phyloP scores from a whole-genome alignment of 2,329 filamentous ascomycete species.

The Fusarium humuli region DNA sequence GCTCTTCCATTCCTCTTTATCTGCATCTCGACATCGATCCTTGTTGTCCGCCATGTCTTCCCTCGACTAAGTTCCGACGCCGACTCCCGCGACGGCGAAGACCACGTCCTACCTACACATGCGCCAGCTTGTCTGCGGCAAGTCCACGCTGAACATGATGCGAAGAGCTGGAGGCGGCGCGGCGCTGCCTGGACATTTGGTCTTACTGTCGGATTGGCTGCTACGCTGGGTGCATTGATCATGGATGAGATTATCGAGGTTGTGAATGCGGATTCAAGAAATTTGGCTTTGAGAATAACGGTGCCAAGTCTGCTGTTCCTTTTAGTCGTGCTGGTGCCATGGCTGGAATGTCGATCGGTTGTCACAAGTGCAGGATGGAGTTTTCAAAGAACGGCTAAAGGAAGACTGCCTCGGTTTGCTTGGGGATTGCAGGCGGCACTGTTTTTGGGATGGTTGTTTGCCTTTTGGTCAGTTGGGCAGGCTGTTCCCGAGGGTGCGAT shows the following conservation, averaged over 20 bases:
- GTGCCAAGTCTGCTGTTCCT: slow-evolving; percentile 78
- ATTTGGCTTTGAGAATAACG: slow-evolving; percentile 74
- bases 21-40: slow-evolving; percentile 70
- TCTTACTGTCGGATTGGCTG: slow-evolving; percentile 79
- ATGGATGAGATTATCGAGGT: slow-evolving; percentile 86
- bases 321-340: slow-evolving; percentile 80
- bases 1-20: slow-evolving; percentile 78
- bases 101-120: slow-evolving; percentile 71
- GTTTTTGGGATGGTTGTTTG: slow-evolving; percentile 75
- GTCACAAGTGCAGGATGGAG: slow-evolving; percentile 69
- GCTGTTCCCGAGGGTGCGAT: slow-evolving; percentile 63
- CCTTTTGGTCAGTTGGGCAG: slow-evolving; percentile 81
- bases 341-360: slow-evolving; percentile 79
- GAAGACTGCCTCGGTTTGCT: slow-evolving; percentile 67
- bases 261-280: slow-evolving; percentile 74
- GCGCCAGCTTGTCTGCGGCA: slow-evolving; percentile 70
- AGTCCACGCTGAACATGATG: slow-evolving; percentile 68
- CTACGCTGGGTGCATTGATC: slow-evolving; percentile 82
- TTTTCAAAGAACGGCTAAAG: slow-evolving; percentile 68
- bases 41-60: slow-evolving; percentile 77
- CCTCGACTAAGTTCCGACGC: slow-evolving; percentile 74
- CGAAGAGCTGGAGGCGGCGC: slow-evolving; percentile 62
- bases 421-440: slow-evolving; percentile 73
- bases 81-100: slow-evolving; percentile 64
- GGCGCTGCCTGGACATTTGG: slow-evolving; percentile 76